Base-by-base conservation (phyloP, 257 asterid species). In the Agastache rugosa region DNA sequence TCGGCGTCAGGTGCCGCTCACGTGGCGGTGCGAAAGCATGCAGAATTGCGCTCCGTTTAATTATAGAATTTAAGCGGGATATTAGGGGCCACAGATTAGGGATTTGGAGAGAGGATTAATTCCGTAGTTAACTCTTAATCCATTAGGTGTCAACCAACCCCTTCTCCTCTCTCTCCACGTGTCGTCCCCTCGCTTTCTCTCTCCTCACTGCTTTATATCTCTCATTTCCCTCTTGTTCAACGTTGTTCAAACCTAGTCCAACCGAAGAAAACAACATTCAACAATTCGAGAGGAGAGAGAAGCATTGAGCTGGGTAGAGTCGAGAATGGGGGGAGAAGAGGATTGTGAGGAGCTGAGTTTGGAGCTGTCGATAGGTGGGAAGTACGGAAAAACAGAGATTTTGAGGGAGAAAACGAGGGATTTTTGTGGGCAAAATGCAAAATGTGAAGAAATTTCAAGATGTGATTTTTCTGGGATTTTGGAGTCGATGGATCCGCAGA, bases 361-460 rank as follows among this genome's bases (percentile, higher is more conserved):
- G 86, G 93, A 87, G 81, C 58, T 90, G 61, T 90, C 96, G 2
- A 84, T 90, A 5, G 95, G 96, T 1, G 88, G 96, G 23, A 80
- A 81, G 42, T 89, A 85, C 37, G 81, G 76, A 17, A 78, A 74
- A 70, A 11, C 75, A 34, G 80, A 73, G 67, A 56, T 47, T 39
- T 23, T 55, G 37, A 25, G 48, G 22, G 48, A 35, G 22, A 44
- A 76, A 53, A 34, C 27, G 14, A 8, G 16, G 34, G 63, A 67
- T n/a, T 17, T 23, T 1, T 5, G 65, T 6, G 69, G 31, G 22
- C 29, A 20, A 50, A 75, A 54, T 42, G 51, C 12, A 17, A 11
- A 47, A 8, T 41, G 39, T 7, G 41, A 68, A 15, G 64, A 20
- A 6, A 7, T 75, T 45, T 42, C 75, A 34, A 75, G 78, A 67